Percentiles rank a stretch among this genome's conserved stretches.
Conservation (phyloP, 176 grass and related monocot genomes). For the Ensete glaucum region DNA sequence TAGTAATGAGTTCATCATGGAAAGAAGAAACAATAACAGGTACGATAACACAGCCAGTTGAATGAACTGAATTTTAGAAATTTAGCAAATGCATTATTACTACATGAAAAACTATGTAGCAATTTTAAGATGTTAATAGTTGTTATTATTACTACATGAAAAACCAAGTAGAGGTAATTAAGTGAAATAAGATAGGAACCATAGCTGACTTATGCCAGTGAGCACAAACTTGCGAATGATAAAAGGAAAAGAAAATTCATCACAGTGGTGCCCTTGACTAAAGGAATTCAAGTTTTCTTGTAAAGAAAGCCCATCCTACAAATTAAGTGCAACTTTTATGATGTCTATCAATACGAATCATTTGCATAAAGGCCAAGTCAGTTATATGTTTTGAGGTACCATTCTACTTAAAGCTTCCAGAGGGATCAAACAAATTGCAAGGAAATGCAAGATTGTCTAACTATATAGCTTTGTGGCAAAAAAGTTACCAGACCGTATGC, state of each 20-base stretch:
- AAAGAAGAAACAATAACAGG: neutral
- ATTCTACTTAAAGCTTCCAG: neutral
- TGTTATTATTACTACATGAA: neutral
- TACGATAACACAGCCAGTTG: neutral
- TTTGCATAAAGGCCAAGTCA: neutral
- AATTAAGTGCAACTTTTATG: neutral
- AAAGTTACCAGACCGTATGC: slow-evolving; percentile 85
- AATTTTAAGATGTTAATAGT: too few species aligned
- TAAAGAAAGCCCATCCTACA: neutral
- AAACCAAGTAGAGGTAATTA: neutral
- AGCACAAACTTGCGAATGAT: neutral
- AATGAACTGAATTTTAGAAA: neutral
- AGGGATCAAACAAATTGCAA: neutral
- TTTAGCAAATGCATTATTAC: neutral
- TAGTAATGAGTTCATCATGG: neutral
- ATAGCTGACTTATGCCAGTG: neutral
- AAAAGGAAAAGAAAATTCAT: neutral
- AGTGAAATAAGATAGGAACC: neutral
- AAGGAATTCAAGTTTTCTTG: neutral
- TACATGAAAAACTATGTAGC: neutral
- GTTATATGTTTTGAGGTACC: neutral
- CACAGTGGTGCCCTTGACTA: neutral
- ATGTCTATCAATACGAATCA: neutral
- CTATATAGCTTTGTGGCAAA: neutral
- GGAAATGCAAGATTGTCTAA: neutral